Evolutionary conservation across 2,329 filamentous ascomycete species (phyloP), one percentile per base, ranked within the genome.

Genomic region (Sporothrix variecibatus): DNA sequence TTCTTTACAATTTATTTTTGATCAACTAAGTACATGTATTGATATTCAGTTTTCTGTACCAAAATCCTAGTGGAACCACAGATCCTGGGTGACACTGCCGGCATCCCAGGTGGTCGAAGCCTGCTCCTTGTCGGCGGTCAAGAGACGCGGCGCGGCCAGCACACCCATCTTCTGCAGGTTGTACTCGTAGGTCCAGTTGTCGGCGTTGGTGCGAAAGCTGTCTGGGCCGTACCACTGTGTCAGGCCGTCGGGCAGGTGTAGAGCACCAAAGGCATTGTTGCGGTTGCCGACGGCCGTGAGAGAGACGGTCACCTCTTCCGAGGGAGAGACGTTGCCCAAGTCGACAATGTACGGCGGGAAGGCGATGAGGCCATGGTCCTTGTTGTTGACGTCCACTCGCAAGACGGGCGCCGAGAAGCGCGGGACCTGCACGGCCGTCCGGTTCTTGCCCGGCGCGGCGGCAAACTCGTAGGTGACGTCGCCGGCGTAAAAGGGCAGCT

Each of bases 121-220:
- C 31, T 40, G 60, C 31, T 3, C 31, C 31, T 40, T 64, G 60
- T 64, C 60, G 31, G 60, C 34, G 2, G 60, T 64, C 60, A 64
- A 31, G 17, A 64, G 34, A 11, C 60, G 60, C 60, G 60, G 60
- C 17, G 60, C 31, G 7, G 31, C 60, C 60, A 64, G 60, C 60
- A 64, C 17, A 31, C 60, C 60, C 60, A 64, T 64, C 9, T 40
- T 9, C 20, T 64, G 60, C 60, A 64, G 20, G 5, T 20, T 40
- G 60, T 64, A 64, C 60, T 64, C 60, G 20, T 64, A 64, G 20
- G 60, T 64, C 60, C 60, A 64, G 17, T 64, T 40, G 34, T 64
- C 60, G 60, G 31, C 60, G 34, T 64, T 64, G 34, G 60, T 40
- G 31, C 60, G 60, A 31, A 64, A 64, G 60, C 31, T 40, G 60